Conservation (phyloP, 2,329 filamentous ascomycete genomes). For the Parafenestella ontariensis region DNA sequence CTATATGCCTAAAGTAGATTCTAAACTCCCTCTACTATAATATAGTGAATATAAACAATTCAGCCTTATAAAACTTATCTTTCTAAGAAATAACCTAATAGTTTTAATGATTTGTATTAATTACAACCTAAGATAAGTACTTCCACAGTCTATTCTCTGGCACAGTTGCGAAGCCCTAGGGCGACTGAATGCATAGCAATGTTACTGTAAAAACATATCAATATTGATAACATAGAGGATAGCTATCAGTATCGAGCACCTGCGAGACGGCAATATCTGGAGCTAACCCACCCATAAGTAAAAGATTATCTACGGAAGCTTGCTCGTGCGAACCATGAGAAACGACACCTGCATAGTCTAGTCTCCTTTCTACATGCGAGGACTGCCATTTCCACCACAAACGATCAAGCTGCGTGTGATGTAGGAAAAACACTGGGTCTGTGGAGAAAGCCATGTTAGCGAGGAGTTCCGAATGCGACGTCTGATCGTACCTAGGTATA, state of each 20-base stretch:
- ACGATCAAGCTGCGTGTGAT: constrained; percentile 39
- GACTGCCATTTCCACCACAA: constrained; percentile 41
- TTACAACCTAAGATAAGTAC: too few species aligned
- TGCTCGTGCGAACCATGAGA: neutral
- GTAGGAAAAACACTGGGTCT: constrained; percentile 42
- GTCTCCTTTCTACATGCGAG: neutral
- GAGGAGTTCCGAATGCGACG: neutral
- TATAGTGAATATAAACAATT: too few species aligned
- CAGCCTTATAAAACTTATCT: too few species aligned
- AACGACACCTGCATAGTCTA: neutral
- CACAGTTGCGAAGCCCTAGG: too few species aligned
- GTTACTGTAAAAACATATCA: neutral
- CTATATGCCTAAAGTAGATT: too few species aligned
- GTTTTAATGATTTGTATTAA: too few species aligned
- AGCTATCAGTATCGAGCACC: neutral
- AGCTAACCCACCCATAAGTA: neutral
- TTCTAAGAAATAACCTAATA: too few species aligned
- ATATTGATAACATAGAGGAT: constrained; percentile 5
- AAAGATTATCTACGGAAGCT: neutral
- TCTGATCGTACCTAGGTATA: neutral
- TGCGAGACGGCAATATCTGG: neutral
- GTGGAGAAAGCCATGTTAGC: constrained; percentile 5
- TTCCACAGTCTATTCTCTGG: too few species aligned
- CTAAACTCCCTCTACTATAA: too few species aligned
- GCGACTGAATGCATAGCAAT: too few species aligned